Base-by-base conservation (phyloP, 371 early-diverging fungal species). In the Capillidium heterosporum region DNA sequence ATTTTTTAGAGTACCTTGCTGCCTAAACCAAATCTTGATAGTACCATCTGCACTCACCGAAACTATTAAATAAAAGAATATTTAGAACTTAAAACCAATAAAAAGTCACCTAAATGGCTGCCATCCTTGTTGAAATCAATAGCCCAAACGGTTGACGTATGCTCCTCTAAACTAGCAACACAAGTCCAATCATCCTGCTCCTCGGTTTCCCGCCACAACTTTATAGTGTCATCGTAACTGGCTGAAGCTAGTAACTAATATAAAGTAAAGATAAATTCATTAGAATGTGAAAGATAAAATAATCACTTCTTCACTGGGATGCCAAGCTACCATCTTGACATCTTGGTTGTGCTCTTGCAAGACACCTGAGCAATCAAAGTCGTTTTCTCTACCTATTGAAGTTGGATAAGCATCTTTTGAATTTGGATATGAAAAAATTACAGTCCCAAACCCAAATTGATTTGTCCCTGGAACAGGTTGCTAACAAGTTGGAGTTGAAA, bases 371-470 rank as follows among this genome's bases (percentile, higher is more conserved):
- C 94, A 94, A 64, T 95, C 94, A 64, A 93, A 95, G 63, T 95
- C 95, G 57, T 78, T 81, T 57, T 92, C 89, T 26, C 73, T 59
- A 32, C 65, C 73, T 13, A 73, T 80, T 71, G 60, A n/a, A 35
- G 10, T 2, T 35, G 31, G 32, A 47, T 24, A 56, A 10, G 23
- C 32, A 39, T 28, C 39, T n/a, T 31, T 44, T 19, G n/a, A 44
- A 13, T 1, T 19, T 11, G 42, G 27, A 49, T 19, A 39, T 50
- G 15, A 27, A 32, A 42, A 19, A 15, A 27, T 63, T 72, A 71
- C 84, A 78, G 67, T 95, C 95, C 97, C 97, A 95, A 61, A 95
- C 89, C 96, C 96, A 95, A 28, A 95, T 92, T 61, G 83, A 86
- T 67, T 93, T 94, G 70, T 95, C 96, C 46, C 96, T 71, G 50